Base-by-base conservation (phyloP, 2,329 filamentous ascomycete genomes). In the Penicillium occitanis region DNA sequence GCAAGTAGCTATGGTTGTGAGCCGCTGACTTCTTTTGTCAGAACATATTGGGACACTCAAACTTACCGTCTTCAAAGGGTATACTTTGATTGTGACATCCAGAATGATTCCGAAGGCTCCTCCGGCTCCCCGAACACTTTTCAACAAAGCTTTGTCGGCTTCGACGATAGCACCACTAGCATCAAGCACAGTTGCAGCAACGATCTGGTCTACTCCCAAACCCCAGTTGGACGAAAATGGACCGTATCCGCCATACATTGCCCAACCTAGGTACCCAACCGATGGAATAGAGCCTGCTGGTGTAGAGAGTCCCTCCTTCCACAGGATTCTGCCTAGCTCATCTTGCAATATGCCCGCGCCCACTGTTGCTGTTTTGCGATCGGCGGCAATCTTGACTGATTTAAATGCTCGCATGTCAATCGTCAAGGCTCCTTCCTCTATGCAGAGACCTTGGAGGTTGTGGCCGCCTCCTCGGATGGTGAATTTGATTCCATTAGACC, bases 51-150 rank as follows among this genome's bases (percentile, higher is more conserved):
- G 7, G 3, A 17, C 13, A 28, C 1, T 25, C 11, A 7, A 17
- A 62, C 64, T 51, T 62, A 63, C 64, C 40, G 48, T 58, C 46
- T 57, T 66, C 25, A 66, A 30, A 22, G 50, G 59, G 64, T 81
- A 81, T 2, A 80, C 70, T 66, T 77, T 81, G 66, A 82, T 73
- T 2, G 73, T 76, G 6, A 81, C 44, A 66, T 81, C 78, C 7
- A 79, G 74, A 50, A 82, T 77, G 11, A 80, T 71, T 2, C 78
- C 80, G 28, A 82, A 76, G 11, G 72, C 72, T 3, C 79, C 77
- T 30, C 80, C 79, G 4, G 73, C 79, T 2, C 80, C 80, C 0
- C 79, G 72, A 19, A 82, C 77, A 0, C 75, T 79, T 50, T 73
- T 74, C 19, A 82, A 67, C 40, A 82, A 64, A 10, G 72, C 71